Conservation (phyloP, 169 alveolate species). For the Perkinsus marinus region DNA sequence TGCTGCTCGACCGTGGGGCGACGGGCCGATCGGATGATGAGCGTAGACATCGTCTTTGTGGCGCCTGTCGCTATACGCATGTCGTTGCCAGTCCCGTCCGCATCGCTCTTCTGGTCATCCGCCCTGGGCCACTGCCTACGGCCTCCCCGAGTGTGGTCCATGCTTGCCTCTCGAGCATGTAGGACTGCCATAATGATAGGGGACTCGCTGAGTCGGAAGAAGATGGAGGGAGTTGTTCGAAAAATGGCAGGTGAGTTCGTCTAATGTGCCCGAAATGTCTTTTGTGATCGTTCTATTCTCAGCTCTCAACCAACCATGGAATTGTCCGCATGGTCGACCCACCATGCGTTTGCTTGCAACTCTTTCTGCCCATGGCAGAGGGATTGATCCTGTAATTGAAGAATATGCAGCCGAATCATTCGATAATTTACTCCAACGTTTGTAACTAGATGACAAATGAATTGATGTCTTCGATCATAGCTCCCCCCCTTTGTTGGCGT, state of each 20-base stretch:
- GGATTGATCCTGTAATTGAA: not conserved
- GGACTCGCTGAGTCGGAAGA: slow-evolving; percentile 32
- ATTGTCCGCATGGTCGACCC: slow-evolving; percentile 92
- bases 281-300: slow-evolving; percentile 20
- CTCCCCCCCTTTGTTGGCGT: too few species aligned
- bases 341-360: slow-evolving; percentile 57
- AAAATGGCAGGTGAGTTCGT: slow-evolving; percentile 8
- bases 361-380: not conserved
- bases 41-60: not conserved
- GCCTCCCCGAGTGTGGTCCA: slow-evolving; percentile 30
- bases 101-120: slow-evolving; percentile 2
- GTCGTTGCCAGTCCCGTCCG: not conserved
- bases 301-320: slow-evolving; percentile 71
- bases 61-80: not conserved
- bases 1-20: not conserved
- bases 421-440: not conserved
- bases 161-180: slow-evolving; percentile 60
- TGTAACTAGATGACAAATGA: not conserved
- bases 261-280: not conserved
- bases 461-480: not conserved
- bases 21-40: not conserved
- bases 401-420: not conserved
- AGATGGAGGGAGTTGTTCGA: slow-evolving; percentile 54
- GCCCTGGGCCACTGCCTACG: slow-evolving; percentile 22
- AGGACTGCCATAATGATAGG: slow-evolving; percentile 78